Base-by-base conservation (phyloP, 768 basidiomycete species). In the Rickenella mellea region DNA sequence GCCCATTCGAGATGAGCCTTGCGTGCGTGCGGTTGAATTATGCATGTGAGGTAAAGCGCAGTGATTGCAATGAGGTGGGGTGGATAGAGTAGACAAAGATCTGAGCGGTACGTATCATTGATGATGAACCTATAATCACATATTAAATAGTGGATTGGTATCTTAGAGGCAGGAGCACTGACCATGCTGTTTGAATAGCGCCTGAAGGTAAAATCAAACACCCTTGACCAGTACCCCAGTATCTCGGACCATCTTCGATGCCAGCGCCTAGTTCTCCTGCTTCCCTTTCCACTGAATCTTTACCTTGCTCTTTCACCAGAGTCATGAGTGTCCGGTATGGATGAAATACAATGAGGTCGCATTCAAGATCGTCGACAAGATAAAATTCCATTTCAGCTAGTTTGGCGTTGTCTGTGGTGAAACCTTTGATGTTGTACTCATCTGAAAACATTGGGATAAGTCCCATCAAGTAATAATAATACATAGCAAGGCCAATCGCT, bases 351-450 rank as follows among this genome's bases (percentile, higher is more conserved):
- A 82, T 75, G 31, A 99, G 67, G 61, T 98, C 90, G 54, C 94
- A 97, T 59, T 96, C 92, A 21, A 98, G 74, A 57, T 99, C 93
- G 55, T 90, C 90, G 19, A 99, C 82, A 8, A 98, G 79, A 64
- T 94, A 98, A 65, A 98, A 98, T 58, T 98, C 94, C 93, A 97
- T 97, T 60, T 99, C 96, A 3, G 93, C 96, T 11, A 99, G 68
- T 55, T 90, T 92, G 9, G 83, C 76, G 53, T 93, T 85, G 56
- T 96, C 92, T 0, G 83, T 74, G 0, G 86, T 78, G 55, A 96
- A 94, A n/a, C 73, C 62, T 55, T 85, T 83, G 56, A 84, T 68
- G 4, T 72, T 76, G 53, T 87, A 86, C 15, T 77, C 79, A 41
- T 80, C 76, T 41, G 71, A 75, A 79, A 26, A 7, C 21, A 22